Evolutionary conservation across 441 rosid genomes (phyloP).

Genomic region (Cnidoscolus chayamansa): DNA sequence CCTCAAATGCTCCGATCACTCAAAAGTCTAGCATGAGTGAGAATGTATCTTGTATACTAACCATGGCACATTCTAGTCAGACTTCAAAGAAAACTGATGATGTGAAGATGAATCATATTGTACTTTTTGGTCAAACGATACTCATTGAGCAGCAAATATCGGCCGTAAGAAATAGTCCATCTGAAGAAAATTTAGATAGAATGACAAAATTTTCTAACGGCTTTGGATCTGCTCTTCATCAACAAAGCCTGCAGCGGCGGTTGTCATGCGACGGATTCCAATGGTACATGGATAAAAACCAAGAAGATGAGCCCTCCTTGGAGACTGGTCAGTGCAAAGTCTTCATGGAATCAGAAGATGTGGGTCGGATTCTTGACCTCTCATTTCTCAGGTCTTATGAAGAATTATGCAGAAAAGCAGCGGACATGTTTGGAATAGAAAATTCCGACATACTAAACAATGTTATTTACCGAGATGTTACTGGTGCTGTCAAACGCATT

Average conservation of each 20-base stretch:
- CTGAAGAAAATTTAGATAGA: constrained; percentile 41
- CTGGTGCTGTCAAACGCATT: constrained; percentile 46
- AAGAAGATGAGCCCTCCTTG: constrained; percentile 31
- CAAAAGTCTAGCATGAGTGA: constrained; percentile 44
- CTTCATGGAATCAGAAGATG: constrained; percentile 60
- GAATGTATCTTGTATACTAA: constrained; percentile 43
- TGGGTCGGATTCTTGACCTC: constrained; percentile 57
- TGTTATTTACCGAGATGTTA: constrained; percentile 42
- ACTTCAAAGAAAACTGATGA: constrained; percentile 38
- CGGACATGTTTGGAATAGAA: constrained; percentile 49
- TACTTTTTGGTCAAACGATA: constrained; percentile 84
- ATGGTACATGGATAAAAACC: constrained; percentile 31
- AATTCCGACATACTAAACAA: constrained; percentile 37
- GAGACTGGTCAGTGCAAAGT: constrained; percentile 58
- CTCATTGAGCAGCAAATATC: constrained; percentile 71
- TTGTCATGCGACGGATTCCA: constrained; percentile 30
- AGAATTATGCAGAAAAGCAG: constrained; percentile 44
- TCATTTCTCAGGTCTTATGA: constrained; percentile 49
- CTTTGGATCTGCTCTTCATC: constrained; percentile 51
- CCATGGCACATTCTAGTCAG: constrained; percentile 30
- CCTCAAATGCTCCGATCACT: constrained; percentile 25
- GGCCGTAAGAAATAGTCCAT: constrained; percentile 35
- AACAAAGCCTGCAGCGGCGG: constrained; percentile 29
- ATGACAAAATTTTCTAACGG: constrained; percentile 46
- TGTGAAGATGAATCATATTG: constrained; percentile 45